Evolutionary conservation across 768 basidiomycete genomes (phyloP), one percentile per base, ranked within the genome.

Genomic region (Rhizopogon sp.): DNA sequence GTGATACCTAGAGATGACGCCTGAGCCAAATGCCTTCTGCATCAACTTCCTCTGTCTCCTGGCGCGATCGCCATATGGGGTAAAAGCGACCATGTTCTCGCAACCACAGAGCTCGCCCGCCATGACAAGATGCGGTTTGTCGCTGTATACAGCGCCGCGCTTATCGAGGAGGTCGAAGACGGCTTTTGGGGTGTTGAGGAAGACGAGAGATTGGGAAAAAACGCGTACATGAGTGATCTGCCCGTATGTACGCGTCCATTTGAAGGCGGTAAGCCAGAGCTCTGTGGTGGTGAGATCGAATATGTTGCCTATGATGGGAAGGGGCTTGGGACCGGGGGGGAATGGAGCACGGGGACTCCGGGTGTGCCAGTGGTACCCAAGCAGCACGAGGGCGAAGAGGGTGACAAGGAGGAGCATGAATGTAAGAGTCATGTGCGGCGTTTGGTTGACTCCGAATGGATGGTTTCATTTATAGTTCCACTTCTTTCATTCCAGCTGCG

Each of bases 41-140:
- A 88, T 79, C 42, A 89, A 78, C 60, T 71, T 79, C 61, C 88
- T 81, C 66, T 88, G 85, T 22, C 85, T 80, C 55, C 80, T 82
- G 43, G 75, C 76, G 62, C 76, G 75, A 57, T 85, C 83, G 35
- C 81, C 81, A 62, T 88, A 87, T 16, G 76, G 75, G 5, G 83
- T 84, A 66, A 89, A 87, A 2, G 84, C 84, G 52, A 83, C 79
- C 82, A 88, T 87, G 64, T 84, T 80, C 62, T 86, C 77, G 66
- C 84, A 86, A 39, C 84, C 84, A 61, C 85, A 71, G 79, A 89
- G 72, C 50, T 90, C 87, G 22, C 84, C 82, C 13, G 72, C 74
- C 88, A 91, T 90, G 43, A 85, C 74, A 22, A 88, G 71, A 25
- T 73, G 70, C 0, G 86, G 86, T 66, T 85, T 87, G 70, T 90